Conservation (phyloP, 2,329 filamentous ascomycete genomes). For the Penicillium janthinellum region DNA sequence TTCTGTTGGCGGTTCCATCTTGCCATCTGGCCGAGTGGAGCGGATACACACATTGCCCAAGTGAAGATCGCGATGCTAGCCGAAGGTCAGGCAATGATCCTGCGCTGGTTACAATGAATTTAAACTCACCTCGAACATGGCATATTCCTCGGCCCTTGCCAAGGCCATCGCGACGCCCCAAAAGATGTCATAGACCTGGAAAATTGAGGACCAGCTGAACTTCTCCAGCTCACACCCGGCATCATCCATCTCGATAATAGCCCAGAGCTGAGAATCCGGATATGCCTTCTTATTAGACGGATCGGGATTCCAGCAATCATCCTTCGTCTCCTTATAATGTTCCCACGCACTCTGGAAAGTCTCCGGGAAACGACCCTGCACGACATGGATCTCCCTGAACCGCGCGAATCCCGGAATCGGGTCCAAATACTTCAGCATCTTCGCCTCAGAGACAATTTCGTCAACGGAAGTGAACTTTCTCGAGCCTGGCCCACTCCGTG, state of each 20-base stretch:
- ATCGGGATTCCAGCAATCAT: conserved; percentile 57
- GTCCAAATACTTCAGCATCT: conserved; percentile 60
- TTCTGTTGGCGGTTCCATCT: conserved; percentile 38
- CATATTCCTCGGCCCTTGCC: conserved; percentile 62
- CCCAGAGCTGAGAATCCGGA: conserved; percentile 61
- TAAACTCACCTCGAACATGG: conserved; percentile 56
- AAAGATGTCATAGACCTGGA: conserved; percentile 64
- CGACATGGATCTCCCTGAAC: conserved; percentile 60
- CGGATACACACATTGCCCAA: conserved; percentile 67
- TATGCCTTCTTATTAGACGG: conserved; percentile 57
- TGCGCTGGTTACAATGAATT: not conserved
- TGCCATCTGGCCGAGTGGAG: conserved; percentile 33
- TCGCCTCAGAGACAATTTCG: conserved; percentile 53
- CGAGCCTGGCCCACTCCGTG: conserved; percentile 43
- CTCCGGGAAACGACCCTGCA: conserved; percentile 58
- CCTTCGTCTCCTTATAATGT: conserved; percentile 43
- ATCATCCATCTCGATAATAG: conserved; percentile 67
- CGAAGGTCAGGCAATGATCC: conserved; percentile 12
- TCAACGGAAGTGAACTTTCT: conserved; percentile 49
- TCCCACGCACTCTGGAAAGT: conserved; percentile 53
- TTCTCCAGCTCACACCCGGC: conserved; percentile 61
- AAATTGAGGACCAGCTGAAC: conserved; percentile 44
- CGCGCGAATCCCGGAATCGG: conserved; percentile 64
- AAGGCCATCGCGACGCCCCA: conserved; percentile 66
- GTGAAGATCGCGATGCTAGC: conserved; percentile 64